Percentiles rank a stretch among this genome's conserved stretches.
Evolutionary conservation across 2,329 filamentous ascomycete genomes (phyloP).

Genomic region (Ascochyta viciae-villosae): DNA sequence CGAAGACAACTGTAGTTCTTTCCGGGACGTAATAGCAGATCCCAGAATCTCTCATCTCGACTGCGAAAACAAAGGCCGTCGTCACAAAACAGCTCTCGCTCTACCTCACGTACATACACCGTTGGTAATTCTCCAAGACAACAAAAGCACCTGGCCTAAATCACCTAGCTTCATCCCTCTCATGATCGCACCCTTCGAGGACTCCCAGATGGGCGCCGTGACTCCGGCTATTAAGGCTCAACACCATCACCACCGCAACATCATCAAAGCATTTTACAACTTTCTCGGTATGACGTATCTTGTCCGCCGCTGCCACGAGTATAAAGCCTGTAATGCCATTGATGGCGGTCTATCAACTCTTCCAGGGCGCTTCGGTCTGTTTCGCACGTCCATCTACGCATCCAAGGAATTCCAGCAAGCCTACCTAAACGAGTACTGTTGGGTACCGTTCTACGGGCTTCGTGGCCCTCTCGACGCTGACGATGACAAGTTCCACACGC

Average conservation of each 20-base stretch:
- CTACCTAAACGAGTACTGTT: conserved; percentile 22
- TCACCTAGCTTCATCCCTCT: not conserved
- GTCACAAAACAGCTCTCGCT: not conserved
- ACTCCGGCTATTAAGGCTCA: not conserved
- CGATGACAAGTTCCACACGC: conserved; percentile 69
- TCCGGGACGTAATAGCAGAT: not conserved
- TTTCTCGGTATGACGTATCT: not conserved
- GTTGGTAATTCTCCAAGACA: not conserved
- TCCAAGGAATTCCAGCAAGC: conserved; percentile 3
- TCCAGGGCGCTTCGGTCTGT: not conserved
- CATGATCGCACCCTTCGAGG: not conserved
- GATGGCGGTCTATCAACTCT: not conserved
- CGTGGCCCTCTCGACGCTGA: conserved; percentile 61
- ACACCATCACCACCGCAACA: not conserved
- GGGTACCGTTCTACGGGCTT: conserved; percentile 42
- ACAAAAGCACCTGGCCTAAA: not conserved
- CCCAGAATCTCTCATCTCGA: not conserved
- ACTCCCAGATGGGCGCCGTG: not conserved
- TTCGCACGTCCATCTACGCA: conserved; percentile 32
- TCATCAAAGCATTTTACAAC: not conserved
- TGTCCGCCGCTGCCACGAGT: not conserved
- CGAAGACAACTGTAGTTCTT: not conserved
- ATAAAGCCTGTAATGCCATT: not conserved
- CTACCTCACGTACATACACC: not conserved
- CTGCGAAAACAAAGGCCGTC: not conserved